Evolutionary conservation across 768 basidiomycete species (phyloP), one percentile per base, ranked within the genome.

Genomic region (Naganishia friedmannii): DNA sequence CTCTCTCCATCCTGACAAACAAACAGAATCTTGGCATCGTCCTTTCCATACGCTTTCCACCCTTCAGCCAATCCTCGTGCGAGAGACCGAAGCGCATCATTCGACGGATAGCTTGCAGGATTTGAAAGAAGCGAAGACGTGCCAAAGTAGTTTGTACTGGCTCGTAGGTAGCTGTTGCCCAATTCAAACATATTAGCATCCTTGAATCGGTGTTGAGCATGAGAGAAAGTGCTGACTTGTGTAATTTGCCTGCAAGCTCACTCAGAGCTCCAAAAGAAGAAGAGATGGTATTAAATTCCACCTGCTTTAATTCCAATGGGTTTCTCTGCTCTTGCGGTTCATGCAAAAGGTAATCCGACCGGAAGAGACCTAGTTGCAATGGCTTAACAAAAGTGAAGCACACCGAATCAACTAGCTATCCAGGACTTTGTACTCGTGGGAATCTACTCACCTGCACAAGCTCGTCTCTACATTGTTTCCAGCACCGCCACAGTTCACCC

Each of bases 271-370:
- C 95, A 79, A 97, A 95, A 0, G 93, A 93, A 0, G 89, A 87
- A 2, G 93, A 92, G 72, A 97, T 94, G 10, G 95, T 96, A 78
- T 99, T 99, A 83, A 97, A 96, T 79, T 99, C 95, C 51, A 98
- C 95, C 82, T 99, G 95, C 79, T 93, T 95, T 72, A 99, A 74
- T 42, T 76, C 74, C n/a, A 80, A 28, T 9, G 76, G 74, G 21
- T 67, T 57, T 15, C 53, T 39, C 10, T 34, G 37, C 10, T 71
- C 65, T 26, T 54, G 28, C 0, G 76, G 83, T 9, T 84, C 80
- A 74, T 99, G 92, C 26, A 97, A 82, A 34, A 98, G 84, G 81
- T 97, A 99, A 82, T 99, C 95, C 12, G 93, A 96, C 67, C 95
- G 86, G 82, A 95, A 96, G 23, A 99, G 82, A 23, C 94, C 93